These are phyloP conservation scores for Venturia carpophila DNA, from an alignment of 2,329 filamentous ascomycete species.

Conservation along the genomic window DNA sequence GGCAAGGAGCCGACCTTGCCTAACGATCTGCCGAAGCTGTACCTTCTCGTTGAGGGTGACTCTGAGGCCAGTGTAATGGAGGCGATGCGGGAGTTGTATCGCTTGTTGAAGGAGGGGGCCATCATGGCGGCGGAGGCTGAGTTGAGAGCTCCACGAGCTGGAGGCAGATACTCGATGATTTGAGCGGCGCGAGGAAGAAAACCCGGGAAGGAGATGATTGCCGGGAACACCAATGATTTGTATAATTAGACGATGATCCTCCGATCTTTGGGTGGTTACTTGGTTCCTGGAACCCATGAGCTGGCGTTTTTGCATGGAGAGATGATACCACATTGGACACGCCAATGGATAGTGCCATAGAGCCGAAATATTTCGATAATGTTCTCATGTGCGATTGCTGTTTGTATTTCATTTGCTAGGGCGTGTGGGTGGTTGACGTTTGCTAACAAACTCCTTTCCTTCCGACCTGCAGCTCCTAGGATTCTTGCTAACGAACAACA, in stretches of 20 bases:
- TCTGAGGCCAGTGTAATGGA: conserved; percentile 87
- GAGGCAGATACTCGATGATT: conserved; percentile 1
- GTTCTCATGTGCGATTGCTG: too few species aligned
- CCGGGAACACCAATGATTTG: not conserved
- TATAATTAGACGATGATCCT: not conserved
- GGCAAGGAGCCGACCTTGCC: conserved; percentile 68
- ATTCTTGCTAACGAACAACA: not conserved
- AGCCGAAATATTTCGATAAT: not conserved
- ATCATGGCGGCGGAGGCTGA: conserved; percentile 84
- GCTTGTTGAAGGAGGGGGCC: conserved; percentile 81
- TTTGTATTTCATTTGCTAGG: too few species aligned
- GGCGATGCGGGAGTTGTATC: conserved; percentile 83
- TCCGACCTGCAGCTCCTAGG: too few species aligned
- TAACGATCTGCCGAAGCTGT: conserved; percentile 81
- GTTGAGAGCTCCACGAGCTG: conserved; percentile 54
- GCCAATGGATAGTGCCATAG: not conserved
- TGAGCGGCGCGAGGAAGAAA: not conserved
- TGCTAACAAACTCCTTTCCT: too few species aligned
- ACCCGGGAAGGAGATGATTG: not conserved
- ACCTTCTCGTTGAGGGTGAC: conserved; percentile 95
- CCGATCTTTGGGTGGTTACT: not conserved
- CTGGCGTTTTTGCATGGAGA: not conserved
- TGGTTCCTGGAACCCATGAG: not conserved
- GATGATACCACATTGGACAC: not conserved
- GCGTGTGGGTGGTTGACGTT: too few species aligned